Evolutionary conservation across 139 green algal species (phyloP).

Genomic region (Tetraselmis striata): DNA sequence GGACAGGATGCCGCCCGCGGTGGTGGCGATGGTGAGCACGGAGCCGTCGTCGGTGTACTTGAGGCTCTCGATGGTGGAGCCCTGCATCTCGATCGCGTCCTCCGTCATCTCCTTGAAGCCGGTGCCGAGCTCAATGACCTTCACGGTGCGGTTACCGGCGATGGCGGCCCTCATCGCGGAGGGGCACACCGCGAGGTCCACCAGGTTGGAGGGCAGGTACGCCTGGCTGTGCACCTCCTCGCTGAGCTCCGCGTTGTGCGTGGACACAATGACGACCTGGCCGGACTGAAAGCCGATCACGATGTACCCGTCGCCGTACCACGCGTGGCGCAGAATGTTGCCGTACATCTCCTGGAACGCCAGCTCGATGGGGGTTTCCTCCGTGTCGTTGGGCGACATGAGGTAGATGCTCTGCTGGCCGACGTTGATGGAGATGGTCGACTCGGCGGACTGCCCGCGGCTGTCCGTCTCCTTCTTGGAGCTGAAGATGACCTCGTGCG

Average conservation of each 20-base stretch:
- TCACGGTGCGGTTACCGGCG: slow-evolving; percentile 43
- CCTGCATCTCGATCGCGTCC: slow-evolving; percentile 50
- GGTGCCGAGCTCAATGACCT: slow-evolving; percentile 34
- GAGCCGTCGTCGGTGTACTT: slow-evolving; percentile 49
- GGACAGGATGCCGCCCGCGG: slow-evolving; percentile 38
- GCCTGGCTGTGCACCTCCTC: slow-evolving; percentile 47
- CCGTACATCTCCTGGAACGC: slow-evolving; percentile 63
- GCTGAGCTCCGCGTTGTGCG: slow-evolving; percentile 44
- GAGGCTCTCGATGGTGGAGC: slow-evolving; percentile 28
- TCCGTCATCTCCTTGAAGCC: slow-evolving; percentile 43
- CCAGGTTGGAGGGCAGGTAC: slow-evolving; percentile 36
- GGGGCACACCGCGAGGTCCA: slow-evolving; percentile 41
- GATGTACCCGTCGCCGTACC: slow-evolving; percentile 70
- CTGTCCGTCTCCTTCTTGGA: background rate
- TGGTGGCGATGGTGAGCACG: slow-evolving; percentile 47
- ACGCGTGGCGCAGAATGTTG: slow-evolving; percentile 54
- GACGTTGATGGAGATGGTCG: slow-evolving; percentile 52
- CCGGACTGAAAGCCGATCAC: slow-evolving; percentile 52
- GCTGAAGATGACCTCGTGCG: slow-evolving; percentile 25
- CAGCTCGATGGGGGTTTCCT: slow-evolving; percentile 54
- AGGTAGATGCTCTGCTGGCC: slow-evolving; percentile 51
- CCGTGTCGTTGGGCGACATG: slow-evolving; percentile 18
- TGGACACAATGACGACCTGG: slow-evolving; percentile 44
- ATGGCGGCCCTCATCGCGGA: slow-evolving; percentile 37
- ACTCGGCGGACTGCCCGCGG: slow-evolving; percentile 14